Evolutionary conservation across 1,284 basidiomycete genomes (phyloP), one percentile per base, ranked within the genome.

Genomic region (Trichosporon ovoides): DNA sequence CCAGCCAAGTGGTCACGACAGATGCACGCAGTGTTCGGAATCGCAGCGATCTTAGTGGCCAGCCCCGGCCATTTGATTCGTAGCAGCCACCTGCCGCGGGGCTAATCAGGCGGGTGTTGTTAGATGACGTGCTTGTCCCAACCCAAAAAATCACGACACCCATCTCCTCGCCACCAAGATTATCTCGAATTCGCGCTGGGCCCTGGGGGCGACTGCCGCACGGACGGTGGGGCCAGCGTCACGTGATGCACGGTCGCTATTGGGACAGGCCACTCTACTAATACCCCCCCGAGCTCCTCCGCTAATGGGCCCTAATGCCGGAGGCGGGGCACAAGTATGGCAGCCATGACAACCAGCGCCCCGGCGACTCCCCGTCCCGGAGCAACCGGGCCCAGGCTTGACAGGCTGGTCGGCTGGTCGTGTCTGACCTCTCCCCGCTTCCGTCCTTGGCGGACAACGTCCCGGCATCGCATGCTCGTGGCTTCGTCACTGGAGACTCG

Each of bases 121-220:
- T 28, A 48, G 43, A 48, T 48, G 43, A 48, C 43, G 43, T 48
- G 43, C 43, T 48, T 48, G n/a, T 48, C 43, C 43, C 22, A 48
- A 22, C 24, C 43, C 43, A 28, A 48, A 48, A 48, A 48, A 48
- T 48, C 43, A 48, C 43, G 43, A 48, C 43, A 48, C 43, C 43
- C 22, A 5, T 7, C 14, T 48, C 28, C 28, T 48, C 43, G 43
- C 43, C 43, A 48, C 43, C 43, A 2, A 18, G 28, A 48, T 20
- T 48, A 48, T 48, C 43, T 48, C 43, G 43, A 48, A 48, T 48
- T 48, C 43, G 2, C 5, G 19, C 20, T 13, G 19, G 38, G 20
- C 20, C 20, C 20, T 24, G 18, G 14, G 18, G 14, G 38, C 38
- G 19, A 20, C 14, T 1, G 11, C 28, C 43, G 28, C 43, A 24